Base-by-base conservation (phyloP, 331 rosid genomes). In the Pyracantha coccinea region DNA sequence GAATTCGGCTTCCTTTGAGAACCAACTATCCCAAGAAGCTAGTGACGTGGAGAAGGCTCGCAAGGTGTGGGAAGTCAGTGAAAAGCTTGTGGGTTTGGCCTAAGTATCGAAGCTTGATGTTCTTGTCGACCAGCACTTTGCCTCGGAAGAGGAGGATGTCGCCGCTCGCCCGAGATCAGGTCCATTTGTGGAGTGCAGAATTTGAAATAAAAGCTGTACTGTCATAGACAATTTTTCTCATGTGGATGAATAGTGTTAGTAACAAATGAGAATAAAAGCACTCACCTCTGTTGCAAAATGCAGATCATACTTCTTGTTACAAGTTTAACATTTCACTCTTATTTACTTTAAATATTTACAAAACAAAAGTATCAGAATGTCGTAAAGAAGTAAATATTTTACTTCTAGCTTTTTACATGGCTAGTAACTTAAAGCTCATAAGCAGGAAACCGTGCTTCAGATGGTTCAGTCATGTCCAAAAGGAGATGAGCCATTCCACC, bases 1-100 rank as follows among this genome's bases (percentile, higher is more conserved):
- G 78, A 61, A 81, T 27, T 95, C 99, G 0, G 99, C 99, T 62
- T 95, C 99, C n/a, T 95, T 95, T 29, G 98, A 95, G 80, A 95
- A 95, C 79, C 97, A 89, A 77, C 68, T 95, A 78, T 95, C 99
- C 3, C 86, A 84, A 78, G 99, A 95, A 80, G 99, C 99, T 1
- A 95, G 99, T 66, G 90, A 95, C 54, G 76, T 20, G 1, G 93
- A 92, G 54, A 95, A 95, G 88, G 99, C 98, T 75, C 93, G 92
- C 75, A 90, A 81, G 86, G 86, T 95, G 66, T 95, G 99, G 99
- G 99, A 95, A 55, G 32, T 95, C 35, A 95, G 99, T 55, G 99
- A 95, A 85, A 95, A 92, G 78, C 98, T 95, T n/a, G 96, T 92
- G 74, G 97, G 99, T 68, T 80, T 95, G 96, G 93, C 96, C 58